These are phyloP conservation scores for Tetracladium setigerum DNA, from an alignment of 495 filamentous ascomycete species.

Conservation along the genomic window DNA sequence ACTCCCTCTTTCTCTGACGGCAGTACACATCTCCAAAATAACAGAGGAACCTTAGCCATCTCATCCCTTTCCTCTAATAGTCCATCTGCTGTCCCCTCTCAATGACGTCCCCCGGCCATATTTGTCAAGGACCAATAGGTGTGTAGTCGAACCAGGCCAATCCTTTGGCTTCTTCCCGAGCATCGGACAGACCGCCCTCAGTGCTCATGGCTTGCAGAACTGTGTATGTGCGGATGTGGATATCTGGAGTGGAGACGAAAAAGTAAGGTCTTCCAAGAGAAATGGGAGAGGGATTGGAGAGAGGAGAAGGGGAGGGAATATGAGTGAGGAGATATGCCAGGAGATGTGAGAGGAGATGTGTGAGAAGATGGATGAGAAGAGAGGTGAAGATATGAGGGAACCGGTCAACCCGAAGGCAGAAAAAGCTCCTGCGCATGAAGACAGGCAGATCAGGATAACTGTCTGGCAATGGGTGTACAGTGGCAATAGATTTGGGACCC, in stretches of 20 bases:
- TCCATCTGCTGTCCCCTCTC: too few species aligned
- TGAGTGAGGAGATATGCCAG: constrained; percentile 7
- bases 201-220: background rate
- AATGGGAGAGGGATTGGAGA: background rate
- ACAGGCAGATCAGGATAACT: constrained; percentile 10
- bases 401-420: constrained; percentile 4
- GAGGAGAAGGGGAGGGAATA: constrained; percentile 5
- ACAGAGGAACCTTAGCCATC: too few species aligned
- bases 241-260: constrained; percentile 3
- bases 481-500: constrained; percentile 11
- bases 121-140: too few species aligned
- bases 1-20: too few species aligned
- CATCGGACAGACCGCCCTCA: too few species aligned
- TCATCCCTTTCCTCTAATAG: too few species aligned
- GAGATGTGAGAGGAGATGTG: constrained; percentile 9
- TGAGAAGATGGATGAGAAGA: constrained; percentile 7
- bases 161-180: too few species aligned
- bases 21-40: too few species aligned
- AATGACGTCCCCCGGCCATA: too few species aligned
- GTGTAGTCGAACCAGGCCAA: too few species aligned
- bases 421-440: constrained; percentile 14
- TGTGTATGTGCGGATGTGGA: constrained; percentile 1
- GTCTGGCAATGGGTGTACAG: constrained; percentile 10
- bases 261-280: background rate
- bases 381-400: constrained; percentile 10